A percentile compares a stretch with the other conserved stretches of the same genome.
Conservation (phyloP, 2,329 filamentous ascomycete genomes). For the Fusarium abutilonis region DNA sequence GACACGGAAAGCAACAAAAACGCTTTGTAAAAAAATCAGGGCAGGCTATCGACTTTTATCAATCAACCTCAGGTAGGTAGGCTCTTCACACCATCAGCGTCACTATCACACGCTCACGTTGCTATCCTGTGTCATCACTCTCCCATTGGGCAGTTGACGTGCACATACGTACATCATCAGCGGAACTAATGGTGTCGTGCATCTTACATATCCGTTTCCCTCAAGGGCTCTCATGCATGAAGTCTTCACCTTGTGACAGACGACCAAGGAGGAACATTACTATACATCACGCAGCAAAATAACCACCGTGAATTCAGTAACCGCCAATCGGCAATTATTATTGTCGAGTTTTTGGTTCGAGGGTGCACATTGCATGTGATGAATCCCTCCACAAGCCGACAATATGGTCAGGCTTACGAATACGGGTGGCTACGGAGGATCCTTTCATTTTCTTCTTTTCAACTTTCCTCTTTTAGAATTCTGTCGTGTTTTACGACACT, state of each 20-base stretch:
- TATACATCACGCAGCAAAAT: conserved; percentile 29
- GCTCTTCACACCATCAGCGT: conserved; percentile 35
- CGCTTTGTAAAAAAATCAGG: not conserved
- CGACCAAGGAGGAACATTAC: conserved; percentile 20
- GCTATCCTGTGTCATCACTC: conserved; percentile 8
- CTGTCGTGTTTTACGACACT: conserved; percentile 19
- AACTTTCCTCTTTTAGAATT: conserved; percentile 28
- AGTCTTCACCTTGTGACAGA: conserved; percentile 40
- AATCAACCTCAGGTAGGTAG: conserved; percentile 32
- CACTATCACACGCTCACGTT: conserved; percentile 32
- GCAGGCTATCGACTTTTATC: conserved; percentile 31
- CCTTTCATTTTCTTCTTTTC: conserved; percentile 19
- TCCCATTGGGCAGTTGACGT: conserved; percentile 27
- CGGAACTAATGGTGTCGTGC: conserved; percentile 33
- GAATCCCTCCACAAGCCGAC: conserved; percentile 12
- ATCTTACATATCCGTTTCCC: conserved; percentile 33
- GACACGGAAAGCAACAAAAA: conserved; percentile 9
- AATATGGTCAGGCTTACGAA: conserved; percentile 28
- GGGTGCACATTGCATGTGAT: conserved; percentile 31
- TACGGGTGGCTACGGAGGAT: conserved; percentile 24
- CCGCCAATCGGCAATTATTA: conserved; percentile 25
- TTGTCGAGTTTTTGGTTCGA: conserved; percentile 10
- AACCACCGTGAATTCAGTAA: conserved; percentile 28
- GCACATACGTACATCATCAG: conserved; percentile 37
- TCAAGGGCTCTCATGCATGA: conserved; percentile 37